phyloP scores from a whole-genome alignment of 148 eudicot genomes.

The Beta vulgaris region DNA sequence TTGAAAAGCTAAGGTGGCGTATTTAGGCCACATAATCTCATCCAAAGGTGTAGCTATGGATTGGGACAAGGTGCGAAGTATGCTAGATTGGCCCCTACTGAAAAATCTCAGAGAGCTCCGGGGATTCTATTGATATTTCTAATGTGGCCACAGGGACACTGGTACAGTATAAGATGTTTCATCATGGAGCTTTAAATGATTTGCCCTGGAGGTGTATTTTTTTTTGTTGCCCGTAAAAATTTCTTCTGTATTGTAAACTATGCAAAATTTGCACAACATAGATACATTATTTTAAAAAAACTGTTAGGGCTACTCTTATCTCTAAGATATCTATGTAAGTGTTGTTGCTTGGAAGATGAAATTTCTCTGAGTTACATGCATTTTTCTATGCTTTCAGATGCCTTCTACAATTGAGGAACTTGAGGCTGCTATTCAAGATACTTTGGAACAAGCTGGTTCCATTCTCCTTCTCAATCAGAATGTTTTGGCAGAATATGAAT shows the following conservation, averaged over 20 bases:
- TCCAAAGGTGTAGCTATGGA: too few relatives aligned
- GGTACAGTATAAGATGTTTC: too few relatives aligned
- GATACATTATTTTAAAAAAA: not conserved
- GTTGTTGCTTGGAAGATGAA: not conserved
- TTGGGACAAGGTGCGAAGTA: too few relatives aligned
- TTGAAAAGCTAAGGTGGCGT: too few relatives aligned
- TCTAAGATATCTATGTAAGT: not conserved
- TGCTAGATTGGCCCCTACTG: too few relatives aligned
- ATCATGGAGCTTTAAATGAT: not conserved
- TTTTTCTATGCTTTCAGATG: conserved; percentile 51
- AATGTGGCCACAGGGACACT: too few relatives aligned
- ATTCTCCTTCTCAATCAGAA: conserved; percentile 76
- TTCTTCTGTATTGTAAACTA: not conserved
- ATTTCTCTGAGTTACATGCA: not conserved
- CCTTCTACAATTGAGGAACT: conserved; percentile 88
- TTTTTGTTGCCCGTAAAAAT: not conserved
- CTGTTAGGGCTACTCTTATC: not conserved
- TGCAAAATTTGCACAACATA: not conserved
- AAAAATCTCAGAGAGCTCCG: too few relatives aligned
- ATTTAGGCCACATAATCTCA: too few relatives aligned
- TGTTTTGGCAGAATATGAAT: conserved; percentile 82
- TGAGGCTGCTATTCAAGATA: conserved; percentile 84
- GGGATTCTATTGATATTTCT: too few relatives aligned
- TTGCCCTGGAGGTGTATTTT: not conserved
- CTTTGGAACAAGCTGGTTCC: conserved; percentile 64